phyloP scores from a whole-genome alignment of 1,139 yeast species.

The Zygosaccharomyces sapae region DNA sequence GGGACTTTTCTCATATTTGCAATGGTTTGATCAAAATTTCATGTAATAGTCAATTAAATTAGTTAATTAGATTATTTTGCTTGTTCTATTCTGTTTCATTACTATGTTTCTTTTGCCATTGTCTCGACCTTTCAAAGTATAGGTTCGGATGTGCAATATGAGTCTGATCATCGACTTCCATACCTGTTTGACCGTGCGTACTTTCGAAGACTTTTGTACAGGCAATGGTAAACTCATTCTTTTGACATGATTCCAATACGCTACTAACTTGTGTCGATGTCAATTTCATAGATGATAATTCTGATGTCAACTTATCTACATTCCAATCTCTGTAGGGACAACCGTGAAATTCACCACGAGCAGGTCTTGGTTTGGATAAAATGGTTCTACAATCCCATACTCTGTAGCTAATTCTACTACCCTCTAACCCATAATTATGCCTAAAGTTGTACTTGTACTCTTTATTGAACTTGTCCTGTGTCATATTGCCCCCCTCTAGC shows the following conservation, averaged over 20 bases:
- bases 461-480: slow-evolving; percentile 74
- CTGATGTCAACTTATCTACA: slow-evolving; percentile 53
- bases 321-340: slow-evolving; percentile 84
- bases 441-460: slow-evolving; percentile 84
- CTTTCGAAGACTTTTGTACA: slow-evolving; percentile 86
- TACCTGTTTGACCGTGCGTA: slow-evolving; percentile 38
- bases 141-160: slow-evolving; percentile 82
- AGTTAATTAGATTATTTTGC: not conserved
- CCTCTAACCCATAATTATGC: slow-evolving; percentile 89
- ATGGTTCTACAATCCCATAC: slow-evolving; percentile 85
- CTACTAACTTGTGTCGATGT: slow-evolving; percentile 56
- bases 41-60: not conserved
- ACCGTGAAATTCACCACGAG: slow-evolving; percentile 75
- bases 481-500: slow-evolving; percentile 45
- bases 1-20: slow-evolving; percentile 44
- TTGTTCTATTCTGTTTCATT: slow-evolving; percentile 1
- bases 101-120: slow-evolving; percentile 15
- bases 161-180: slow-evolving; percentile 45
- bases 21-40: slow-evolving; percentile 51
- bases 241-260: slow-evolving; percentile 61
- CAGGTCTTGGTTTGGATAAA: slow-evolving; percentile 66
- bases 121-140: slow-evolving; percentile 72
- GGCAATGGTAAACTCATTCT: slow-evolving; percentile 73
- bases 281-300: slow-evolving; percentile 65
- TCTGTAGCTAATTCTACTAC: slow-evolving; percentile 76